Evolutionary conservation across 108 stramenopile genomes (phyloP).

Genomic region (Pelagomonas calceolata): DNA sequence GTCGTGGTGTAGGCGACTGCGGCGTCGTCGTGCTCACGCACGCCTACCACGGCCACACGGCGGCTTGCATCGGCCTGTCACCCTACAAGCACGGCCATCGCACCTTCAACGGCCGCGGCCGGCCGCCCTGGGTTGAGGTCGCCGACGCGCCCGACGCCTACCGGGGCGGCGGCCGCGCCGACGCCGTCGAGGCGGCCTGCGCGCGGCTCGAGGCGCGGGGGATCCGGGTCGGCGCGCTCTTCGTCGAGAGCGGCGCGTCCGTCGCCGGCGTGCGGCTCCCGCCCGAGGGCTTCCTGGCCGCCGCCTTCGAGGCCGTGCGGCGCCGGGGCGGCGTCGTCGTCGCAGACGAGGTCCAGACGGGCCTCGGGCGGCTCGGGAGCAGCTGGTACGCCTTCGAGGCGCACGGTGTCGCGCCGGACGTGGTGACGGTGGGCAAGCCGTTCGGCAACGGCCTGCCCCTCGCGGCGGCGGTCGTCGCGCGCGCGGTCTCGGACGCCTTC

Average conservation of each 20-base stretch:
- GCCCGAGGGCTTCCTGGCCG: constrained; percentile 57
- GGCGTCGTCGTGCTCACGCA: constrained; percentile 43
- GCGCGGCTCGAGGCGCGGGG: constrained; percentile 16
- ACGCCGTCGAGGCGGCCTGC: constrained; percentile 46
- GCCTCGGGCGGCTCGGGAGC: constrained; percentile 74
- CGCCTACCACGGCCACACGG: constrained; percentile 88
- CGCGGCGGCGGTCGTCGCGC: constrained; percentile 72
- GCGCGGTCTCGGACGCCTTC: constrained; percentile 65
- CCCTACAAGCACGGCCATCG: constrained; percentile 71
- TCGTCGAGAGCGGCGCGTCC: constrained; percentile 78
- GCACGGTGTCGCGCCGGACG: constrained; percentile 82
- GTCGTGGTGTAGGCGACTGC: neutral
- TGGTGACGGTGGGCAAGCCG: constrained; percentile 90
- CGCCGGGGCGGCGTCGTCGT: constrained; percentile 78
- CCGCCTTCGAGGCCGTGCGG: constrained; percentile 60
- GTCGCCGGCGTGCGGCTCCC: constrained; percentile 78
- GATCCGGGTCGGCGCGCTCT: constrained; percentile 61
- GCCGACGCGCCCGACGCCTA: constrained; percentile 75
- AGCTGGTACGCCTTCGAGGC: constrained; percentile 84
- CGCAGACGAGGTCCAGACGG: constrained; percentile 95
- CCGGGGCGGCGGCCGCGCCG: constrained; percentile 49
- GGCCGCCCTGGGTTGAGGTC: constrained; percentile 43
- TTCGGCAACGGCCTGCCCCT: constrained; percentile 91
- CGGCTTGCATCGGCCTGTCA: constrained; percentile 59
- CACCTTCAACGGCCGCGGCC: neutral